These are phyloP conservation scores for Syncephalastrum contaminatum DNA, from an alignment of 371 early-diverging fungal genomes.

Conservation along the genomic window DNA sequence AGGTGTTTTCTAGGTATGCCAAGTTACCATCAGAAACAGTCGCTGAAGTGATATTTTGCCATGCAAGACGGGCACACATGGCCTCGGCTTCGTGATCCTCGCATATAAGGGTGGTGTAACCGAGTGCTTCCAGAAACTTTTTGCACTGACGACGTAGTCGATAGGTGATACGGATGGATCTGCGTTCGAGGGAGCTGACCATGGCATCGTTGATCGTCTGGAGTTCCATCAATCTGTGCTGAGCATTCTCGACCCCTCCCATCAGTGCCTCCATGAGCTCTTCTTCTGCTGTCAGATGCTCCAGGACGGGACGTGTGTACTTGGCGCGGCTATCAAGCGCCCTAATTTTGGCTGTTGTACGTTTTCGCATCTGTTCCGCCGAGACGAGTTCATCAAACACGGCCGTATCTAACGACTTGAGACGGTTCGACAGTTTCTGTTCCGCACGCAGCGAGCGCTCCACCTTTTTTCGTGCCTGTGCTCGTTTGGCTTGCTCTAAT, in stretches of 20 bases:
- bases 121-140: constrained; percentile 48
- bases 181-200: constrained; percentile 39
- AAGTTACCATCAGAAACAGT: constrained; percentile 70
- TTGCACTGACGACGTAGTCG: constrained; percentile 48
- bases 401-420: no score
- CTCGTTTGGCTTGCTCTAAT: constrained; percentile 41
- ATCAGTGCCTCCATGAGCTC: no score
- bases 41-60: constrained; percentile 49
- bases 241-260: no score
- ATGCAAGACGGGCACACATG: constrained; percentile 60
- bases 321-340: no score
- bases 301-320: no score
- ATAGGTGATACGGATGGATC: constrained; percentile 53
- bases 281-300: no score
- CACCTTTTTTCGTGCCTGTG: constrained; percentile 28
- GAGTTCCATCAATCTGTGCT: no score
- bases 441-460: constrained; percentile 16
- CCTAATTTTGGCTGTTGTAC: no score
- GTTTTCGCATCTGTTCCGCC: no score
- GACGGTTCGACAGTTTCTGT: no score
- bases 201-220: no score
- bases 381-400: no score
- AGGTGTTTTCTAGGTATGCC: not conserved
- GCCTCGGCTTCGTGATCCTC: constrained; percentile 65
- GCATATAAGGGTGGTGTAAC: constrained; percentile 50